phyloP scores from a whole-genome alignment of 768 basidiomycete species.

The Fistulinella prunicolor region DNA sequence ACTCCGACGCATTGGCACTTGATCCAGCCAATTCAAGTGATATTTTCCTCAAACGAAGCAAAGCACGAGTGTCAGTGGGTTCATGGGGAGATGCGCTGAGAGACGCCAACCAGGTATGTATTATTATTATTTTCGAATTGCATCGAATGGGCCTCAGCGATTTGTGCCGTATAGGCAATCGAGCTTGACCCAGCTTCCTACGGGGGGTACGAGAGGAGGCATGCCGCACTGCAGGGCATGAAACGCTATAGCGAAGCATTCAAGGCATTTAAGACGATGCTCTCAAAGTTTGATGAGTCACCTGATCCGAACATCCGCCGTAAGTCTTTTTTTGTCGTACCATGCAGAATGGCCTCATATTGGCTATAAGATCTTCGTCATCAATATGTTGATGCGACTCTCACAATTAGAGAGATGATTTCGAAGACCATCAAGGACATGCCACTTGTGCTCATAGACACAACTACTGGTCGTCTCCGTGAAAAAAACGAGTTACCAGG shows the following conservation, averaged over 20 bases:
- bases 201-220: background rate
- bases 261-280: background rate
- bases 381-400: background rate
- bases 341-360: background rate
- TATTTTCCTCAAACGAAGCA: constrained; percentile 8
- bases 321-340: background rate
- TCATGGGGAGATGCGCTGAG: background rate
- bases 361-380: background rate
- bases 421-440: background rate
- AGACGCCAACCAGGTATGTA: constrained; percentile 9
- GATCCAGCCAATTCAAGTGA: accelerated
- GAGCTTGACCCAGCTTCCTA: background rate
- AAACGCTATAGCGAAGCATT: background rate
- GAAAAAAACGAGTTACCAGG: background rate
- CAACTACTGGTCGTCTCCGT: background rate
- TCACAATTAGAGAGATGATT: background rate
- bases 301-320: background rate
- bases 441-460: constrained; percentile 5
- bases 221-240: background rate
- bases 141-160: too few species aligned
- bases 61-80: background rate
- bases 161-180: background rate
- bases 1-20: background rate
- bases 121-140: background rate
- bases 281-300: background rate